phyloP scores from a whole-genome alignment of 331 rosid genomes.

The Malus hybrid region DNA sequence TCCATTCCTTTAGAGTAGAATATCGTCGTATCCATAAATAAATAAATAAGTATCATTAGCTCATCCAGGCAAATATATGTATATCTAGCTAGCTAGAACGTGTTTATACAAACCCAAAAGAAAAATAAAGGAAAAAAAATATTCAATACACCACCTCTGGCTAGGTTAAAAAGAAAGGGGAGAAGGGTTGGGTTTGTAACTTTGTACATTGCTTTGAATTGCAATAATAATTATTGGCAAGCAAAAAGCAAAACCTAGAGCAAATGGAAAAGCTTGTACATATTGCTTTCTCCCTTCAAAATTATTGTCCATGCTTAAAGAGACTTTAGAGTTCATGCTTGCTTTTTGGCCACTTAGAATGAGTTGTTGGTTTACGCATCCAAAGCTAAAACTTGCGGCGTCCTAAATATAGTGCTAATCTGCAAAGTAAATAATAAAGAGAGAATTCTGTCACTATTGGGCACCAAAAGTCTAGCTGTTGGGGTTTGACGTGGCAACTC shows the following conservation, averaged over 20 bases:
- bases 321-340: conserved; percentile 20
- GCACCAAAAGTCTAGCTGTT: conserved; percentile 9
- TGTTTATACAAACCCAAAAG: background rate
- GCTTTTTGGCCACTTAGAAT: conserved; percentile 19
- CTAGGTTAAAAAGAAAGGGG: background rate
- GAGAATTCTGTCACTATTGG: background rate
- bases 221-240: background rate
- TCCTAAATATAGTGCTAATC: conserved; percentile 5
- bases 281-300: background rate
- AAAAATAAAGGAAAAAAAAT: background rate
- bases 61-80: background rate
- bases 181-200: background rate
- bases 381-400: conserved; percentile 13
- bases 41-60: background rate
- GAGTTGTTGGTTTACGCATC: conserved; percentile 4
- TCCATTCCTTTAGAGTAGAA: no score
- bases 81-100: background rate
- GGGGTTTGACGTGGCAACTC: conserved; percentile 34
- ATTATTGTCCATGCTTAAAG: conserved; percentile 12
- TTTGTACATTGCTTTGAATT: background rate
- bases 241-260: background rate
- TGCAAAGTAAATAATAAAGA: background rate
- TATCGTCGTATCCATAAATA: no score
- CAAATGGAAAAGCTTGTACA: conserved; percentile 1
- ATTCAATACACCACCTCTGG: background rate